Conservation (phyloP, 306 rosid genomes). For the Pyrus bretschneideri region DNA sequence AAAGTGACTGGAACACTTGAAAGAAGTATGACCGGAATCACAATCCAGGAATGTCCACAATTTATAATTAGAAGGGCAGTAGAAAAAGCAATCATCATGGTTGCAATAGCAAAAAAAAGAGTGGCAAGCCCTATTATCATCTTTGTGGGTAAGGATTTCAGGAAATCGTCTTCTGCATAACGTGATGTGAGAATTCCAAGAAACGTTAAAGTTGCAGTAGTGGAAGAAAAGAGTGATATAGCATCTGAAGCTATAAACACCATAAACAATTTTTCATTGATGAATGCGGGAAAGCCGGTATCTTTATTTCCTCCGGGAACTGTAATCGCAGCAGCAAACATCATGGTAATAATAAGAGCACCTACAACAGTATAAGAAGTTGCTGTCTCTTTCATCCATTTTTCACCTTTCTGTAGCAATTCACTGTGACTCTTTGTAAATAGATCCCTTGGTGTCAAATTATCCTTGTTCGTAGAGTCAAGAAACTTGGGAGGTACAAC, state of each 20-base stretch:
- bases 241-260: neutral
- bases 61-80: slow-evolving; percentile 20
- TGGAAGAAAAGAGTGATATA: neutral
- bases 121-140: slow-evolving; percentile 4
- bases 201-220: neutral
- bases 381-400: slow-evolving; percentile 41
- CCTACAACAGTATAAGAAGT: slow-evolving; percentile 13
- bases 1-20: slow-evolving; percentile 20
- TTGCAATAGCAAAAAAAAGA: slow-evolving; percentile 27
- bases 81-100: slow-evolving; percentile 37
- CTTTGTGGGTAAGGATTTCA: neutral
- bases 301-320: neutral
- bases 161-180: neutral
- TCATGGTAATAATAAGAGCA: slow-evolving; percentile 30
- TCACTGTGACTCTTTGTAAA: slow-evolving; percentile 24
- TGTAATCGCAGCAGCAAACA: slow-evolving; percentile 17
- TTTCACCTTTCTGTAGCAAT: slow-evolving; percentile 19
- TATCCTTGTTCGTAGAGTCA: neutral
- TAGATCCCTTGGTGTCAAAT: slow-evolving; percentile 17
- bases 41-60: slow-evolving; percentile 14
- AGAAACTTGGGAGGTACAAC: neutral
- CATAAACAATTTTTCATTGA: neutral
- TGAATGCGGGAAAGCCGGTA: neutral
- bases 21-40: neutral
- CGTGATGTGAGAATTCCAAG: slow-evolving; percentile 31